Conservation (phyloP, 1,139 yeast species). For the Yamadazyma pseudoaaseri region DNA sequence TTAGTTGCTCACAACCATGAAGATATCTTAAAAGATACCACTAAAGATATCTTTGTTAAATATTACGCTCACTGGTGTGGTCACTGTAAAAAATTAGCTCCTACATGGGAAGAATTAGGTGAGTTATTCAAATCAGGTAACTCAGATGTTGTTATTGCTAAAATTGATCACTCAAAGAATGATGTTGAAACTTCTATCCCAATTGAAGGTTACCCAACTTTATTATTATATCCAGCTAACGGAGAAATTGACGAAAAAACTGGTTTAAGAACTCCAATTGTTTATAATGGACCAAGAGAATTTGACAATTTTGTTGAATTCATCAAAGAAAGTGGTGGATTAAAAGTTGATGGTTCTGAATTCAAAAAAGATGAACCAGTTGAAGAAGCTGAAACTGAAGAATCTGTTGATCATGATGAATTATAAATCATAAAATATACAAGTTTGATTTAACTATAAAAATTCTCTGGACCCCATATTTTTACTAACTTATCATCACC, state of each 20-base stretch:
- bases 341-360: slow-evolving; percentile 52
- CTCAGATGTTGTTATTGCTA: slow-evolving; percentile 66
- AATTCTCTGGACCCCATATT: slow-evolving; percentile 55
- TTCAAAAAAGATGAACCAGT: slow-evolving; percentile 28
- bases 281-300: slow-evolving; percentile 71
- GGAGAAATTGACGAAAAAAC: slow-evolving; percentile 65
- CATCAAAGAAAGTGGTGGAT: slow-evolving; percentile 63
- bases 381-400: slow-evolving; percentile 23
- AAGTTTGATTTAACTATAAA: slow-evolving; percentile 6
- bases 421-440: slow-evolving; percentile 14
- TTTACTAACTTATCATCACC: slow-evolving; percentile 76
- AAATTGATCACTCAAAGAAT: slow-evolving; percentile 85
- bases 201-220: slow-evolving; percentile 91
- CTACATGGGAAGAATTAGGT: slow-evolving; percentile 86
- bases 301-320: slow-evolving; percentile 70
- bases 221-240: slow-evolving; percentile 84
- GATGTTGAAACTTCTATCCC: slow-evolving; percentile 71
- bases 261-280: slow-evolving; percentile 61
- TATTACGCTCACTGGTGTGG: slow-evolving; percentile 99
- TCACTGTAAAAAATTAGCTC: slow-evolving; percentile 95
- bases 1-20: slow-evolving; percentile 87
- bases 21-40: slow-evolving; percentile 59
- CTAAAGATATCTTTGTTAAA: slow-evolving; percentile 87
- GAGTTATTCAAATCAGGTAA: slow-evolving; percentile 54
- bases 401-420: slow-evolving; percentile 40